A percentile compares a stretch with the other conserved stretches of the same genome.
phyloP scores from a whole-genome alignment of 2,329 filamentous ascomycete genomes.

The Chlorencoelia australis region DNA sequence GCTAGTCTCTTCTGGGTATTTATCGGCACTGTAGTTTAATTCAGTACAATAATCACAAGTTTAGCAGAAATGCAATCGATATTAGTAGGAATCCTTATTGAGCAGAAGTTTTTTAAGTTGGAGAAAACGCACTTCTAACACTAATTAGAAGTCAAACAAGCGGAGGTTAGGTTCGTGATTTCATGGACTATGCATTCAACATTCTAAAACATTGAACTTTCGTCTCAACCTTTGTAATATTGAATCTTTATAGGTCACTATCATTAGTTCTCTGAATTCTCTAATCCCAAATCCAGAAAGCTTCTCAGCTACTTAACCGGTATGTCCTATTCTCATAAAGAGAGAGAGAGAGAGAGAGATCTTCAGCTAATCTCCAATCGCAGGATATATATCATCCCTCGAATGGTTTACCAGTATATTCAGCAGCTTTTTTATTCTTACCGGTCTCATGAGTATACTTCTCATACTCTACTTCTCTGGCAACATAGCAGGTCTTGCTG shows the following conservation, averaged over 20 bases:
- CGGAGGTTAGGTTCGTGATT: too few species aligned
- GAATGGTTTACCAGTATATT: conserved; percentile 36
- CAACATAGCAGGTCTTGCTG: conserved; percentile 30
- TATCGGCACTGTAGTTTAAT: conserved; percentile 27
- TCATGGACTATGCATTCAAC: too few species aligned
- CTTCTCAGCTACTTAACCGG: conserved; percentile 43
- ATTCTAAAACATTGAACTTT: too few species aligned
- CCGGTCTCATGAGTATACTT: conserved; percentile 36
- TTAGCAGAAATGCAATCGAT: conserved; percentile 24
- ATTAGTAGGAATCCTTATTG: too few species aligned
- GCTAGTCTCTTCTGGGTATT: conserved; percentile 33
- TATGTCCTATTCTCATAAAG: conserved; percentile 2
- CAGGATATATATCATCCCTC: conserved; percentile 36
- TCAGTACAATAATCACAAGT: conserved; percentile 17
- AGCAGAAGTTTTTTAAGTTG: too few species aligned
- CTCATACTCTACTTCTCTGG: conserved; percentile 30
- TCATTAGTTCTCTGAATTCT: conserved; percentile 47
- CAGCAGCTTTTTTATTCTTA: conserved; percentile 32
- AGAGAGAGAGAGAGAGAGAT: too few species aligned
- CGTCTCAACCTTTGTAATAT: too few species aligned
- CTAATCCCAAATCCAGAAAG: conserved; percentile 37
- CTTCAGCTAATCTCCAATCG: neutral
- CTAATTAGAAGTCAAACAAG: too few species aligned
- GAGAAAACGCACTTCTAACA: too few species aligned
- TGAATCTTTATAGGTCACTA: conserved; percentile 47